A percentile compares a stretch with the other conserved stretches of the same genome.
Evolutionary conservation across 257 asterid genomes (phyloP).

Genomic region (Solanum appendiculatum): DNA sequence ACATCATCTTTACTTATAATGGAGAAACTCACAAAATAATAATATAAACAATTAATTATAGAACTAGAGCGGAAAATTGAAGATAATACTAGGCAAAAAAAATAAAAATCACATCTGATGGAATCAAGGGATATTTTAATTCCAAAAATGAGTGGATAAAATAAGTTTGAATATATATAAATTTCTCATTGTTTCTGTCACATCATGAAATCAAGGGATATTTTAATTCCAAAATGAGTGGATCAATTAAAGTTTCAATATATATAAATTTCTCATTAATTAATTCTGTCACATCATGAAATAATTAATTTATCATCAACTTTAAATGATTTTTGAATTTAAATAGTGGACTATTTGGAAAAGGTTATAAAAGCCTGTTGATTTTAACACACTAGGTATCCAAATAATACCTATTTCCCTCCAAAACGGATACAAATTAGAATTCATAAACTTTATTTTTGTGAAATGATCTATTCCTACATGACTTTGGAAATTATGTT

Average conservation of each 20-base stretch:
- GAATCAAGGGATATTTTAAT: neutral
- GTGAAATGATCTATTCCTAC: neutral
- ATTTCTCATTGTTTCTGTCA: neutral
- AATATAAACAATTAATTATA: neutral
- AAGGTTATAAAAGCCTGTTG: neutral
- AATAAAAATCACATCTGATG: neutral
- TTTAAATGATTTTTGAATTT: neutral
- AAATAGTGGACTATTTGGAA: neutral
- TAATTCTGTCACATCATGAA: neutral
- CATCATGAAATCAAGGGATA: neutral
- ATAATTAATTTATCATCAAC: neutral
- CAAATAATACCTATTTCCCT: neutral
- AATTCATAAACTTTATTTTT: neutral
- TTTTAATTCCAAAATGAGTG: neutral
- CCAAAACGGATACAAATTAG: neutral
- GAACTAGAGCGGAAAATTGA: neutral
- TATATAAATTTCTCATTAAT: neutral
- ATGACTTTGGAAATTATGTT: neutral
- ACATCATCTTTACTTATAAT: neutral
- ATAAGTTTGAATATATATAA: neutral
- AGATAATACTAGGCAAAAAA: neutral
- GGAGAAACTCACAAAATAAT: neutral
- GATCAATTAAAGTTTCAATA: neutral
- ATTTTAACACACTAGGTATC: neutral
- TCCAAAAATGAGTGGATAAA: neutral